Evolutionary conservation across 2,329 filamentous ascomycete genomes (phyloP), one percentile per base, ranked within the genome.

Genomic region (Fusarium humuli): DNA sequence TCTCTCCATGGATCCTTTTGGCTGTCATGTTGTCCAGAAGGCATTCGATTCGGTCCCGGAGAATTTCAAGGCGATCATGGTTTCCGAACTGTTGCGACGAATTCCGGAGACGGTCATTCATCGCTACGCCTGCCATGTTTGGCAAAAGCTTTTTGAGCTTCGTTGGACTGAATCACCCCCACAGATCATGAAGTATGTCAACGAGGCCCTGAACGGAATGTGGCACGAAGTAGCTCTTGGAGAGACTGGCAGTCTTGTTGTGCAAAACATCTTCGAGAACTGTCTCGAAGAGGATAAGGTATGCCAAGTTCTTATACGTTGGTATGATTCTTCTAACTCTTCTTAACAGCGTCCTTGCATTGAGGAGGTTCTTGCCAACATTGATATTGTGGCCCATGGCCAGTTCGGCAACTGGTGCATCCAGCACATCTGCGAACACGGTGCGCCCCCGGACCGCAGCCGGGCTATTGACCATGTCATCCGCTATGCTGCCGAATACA

Each of bases 341-440:
- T 49, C 8, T 52, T 57, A 69, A n/a, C 73, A 97, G 94, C 94
- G 97, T 65, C 94, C 94, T 47, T 98, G 96, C 77, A 97, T 99
- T 77, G 94, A 97, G 79, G 96, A 99, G 80, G 96, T 99, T 41
- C 88, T 99, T 60, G 89, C 88, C 65, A 98, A 96, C 79, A 97
- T 99, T 75, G 94, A 99, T 81, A 92, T 97, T 67, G 94, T 99
- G 76, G 93, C 96, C 63, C 95, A 98, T 79, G 96, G 96, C 27
- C 96, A 99, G 79, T 99, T 99, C 78, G 96, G 96, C 59, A 99
- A 99, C 80, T 99, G 96, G 96, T 99, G 96, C 83, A 98, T 99
- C 76, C 96, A 99, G 82, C 96, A 99, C 81, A 94, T 99, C 75
- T 99, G 96, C 81, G 96, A 99, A 81, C 96, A 99, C 78, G 95